Percentiles rank a stretch among this genome's conserved stretches.
Conservation (phyloP, 106 monocot species). For the Posidonia australis region DNA sequence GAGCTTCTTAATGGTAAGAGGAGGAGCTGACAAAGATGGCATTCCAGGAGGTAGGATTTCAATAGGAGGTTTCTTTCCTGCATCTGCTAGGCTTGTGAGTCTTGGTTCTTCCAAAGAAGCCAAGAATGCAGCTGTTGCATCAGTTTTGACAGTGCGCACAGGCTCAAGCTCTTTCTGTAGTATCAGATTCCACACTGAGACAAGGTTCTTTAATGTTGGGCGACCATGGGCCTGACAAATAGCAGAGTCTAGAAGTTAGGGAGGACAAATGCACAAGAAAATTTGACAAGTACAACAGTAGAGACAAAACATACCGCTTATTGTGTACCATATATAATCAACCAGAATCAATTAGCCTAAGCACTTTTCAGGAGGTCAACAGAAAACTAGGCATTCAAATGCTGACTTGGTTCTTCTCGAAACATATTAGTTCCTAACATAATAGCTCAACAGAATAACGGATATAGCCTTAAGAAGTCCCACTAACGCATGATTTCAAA, state of each 20-base stretch:
- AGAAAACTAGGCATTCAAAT: no score
- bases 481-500: no score
- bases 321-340: no score
- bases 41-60: slow-evolving; percentile 97
- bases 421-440: no score
- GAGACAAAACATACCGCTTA: neutral
- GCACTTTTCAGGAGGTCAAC: no score
- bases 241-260: neutral
- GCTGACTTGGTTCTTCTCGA: no score
- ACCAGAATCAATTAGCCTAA: no score
- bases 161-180: slow-evolving; percentile 73
- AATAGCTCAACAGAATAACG: no score
- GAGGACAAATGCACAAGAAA: neutral
- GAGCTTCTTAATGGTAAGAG: slow-evolving; percentile 66
- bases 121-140: slow-evolving; percentile 74
- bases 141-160: slow-evolving; percentile 48
- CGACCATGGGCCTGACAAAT: slow-evolving; percentile 68
- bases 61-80: slow-evolving; percentile 85
- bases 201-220: slow-evolving; percentile 60
- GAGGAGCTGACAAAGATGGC: slow-evolving; percentile 70
- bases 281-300: neutral
- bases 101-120: slow-evolving; percentile 94
- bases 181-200: slow-evolving; percentile 69
- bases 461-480: no score
- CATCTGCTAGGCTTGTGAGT: slow-evolving; percentile 70